These are phyloP conservation scores for Psilocybe subaeruginosa DNA, from an alignment of 768 basidiomycete species.

Conservation along the genomic window DNA sequence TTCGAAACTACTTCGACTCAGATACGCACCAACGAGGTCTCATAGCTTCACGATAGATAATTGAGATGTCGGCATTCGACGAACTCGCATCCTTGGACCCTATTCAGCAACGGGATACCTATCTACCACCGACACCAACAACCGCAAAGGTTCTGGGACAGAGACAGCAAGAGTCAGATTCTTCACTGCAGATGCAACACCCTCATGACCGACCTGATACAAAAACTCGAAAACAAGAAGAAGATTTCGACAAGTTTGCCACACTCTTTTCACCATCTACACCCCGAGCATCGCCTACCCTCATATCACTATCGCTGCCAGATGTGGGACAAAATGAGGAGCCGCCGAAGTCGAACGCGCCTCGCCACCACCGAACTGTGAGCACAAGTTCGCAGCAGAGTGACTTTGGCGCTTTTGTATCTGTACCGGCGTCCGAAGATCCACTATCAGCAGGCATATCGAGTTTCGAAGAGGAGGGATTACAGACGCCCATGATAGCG, in stretches of 20 bases:
- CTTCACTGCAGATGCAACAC: neutral
- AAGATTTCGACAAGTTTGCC: conserved; percentile 35
- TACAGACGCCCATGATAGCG: neutral
- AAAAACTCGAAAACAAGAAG: neutral
- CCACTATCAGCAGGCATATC: conserved; percentile 37
- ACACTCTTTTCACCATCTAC: conserved; percentile 45
- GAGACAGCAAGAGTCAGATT: neutral
- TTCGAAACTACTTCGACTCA: neutral
- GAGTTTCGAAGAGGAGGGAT: conserved; percentile 13
- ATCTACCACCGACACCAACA: neutral
- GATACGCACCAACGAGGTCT: neutral
- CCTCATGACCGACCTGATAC: neutral
- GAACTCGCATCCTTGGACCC: neutral
- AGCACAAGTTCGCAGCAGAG: conserved; percentile 38
- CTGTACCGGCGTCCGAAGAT: conserved; percentile 55
- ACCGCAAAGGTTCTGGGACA: neutral
- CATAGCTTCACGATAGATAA: no score
- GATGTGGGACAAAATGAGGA: neutral
- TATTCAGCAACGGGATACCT: neutral
- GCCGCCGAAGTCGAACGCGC: conserved; percentile 8
- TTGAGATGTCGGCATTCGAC: neutral
- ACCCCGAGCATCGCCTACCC: conserved; percentile 37
- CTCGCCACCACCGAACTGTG: conserved; percentile 10
- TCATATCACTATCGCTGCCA: conserved; percentile 8
- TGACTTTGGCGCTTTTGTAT: conserved; percentile 67